Evolutionary conservation across 78 protist genomes (phyloP), one percentile per base, ranked within the genome.

Genomic region (Monocercomonoides exilis): DNA sequence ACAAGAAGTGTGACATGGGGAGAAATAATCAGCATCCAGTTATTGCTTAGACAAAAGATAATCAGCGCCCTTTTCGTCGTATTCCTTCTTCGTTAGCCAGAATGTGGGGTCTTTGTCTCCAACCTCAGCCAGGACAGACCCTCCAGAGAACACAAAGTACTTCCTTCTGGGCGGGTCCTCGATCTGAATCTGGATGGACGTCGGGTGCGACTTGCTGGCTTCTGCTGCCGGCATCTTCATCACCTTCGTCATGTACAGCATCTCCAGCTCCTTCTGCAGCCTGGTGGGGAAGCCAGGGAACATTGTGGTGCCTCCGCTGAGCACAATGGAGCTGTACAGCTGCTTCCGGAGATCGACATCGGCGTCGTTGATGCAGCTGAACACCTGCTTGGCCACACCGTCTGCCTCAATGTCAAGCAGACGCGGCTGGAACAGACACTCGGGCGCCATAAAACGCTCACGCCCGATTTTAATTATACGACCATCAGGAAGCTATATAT

Each of bases 141-240:
- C 99, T 45, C 99, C 99, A 1, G 94, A 35, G 94, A 95, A 98
- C 5, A 98, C 99, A 98, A 96, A 95, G 94, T 97, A 95, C 95
- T 96, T 97, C 46, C 99, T 92, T 63, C 98, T 91, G 6, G 99
- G 99, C 32, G 99, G 98, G 84, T 96, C 99, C 84, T 97, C 97
- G 42, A 98, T 95, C 54, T 94, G 77, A 63, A 95, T 44, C 1
- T 81, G 29, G 43, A 1, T 2, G 77, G 85, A 1, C 29, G 2
- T 2, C 38, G 4, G 46, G 0, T 64, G 3, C 3, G 4, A 85
- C 38, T 44, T 3, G n/a, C n/a, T n/a, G n/a, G n/a, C n/a, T n/a
- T n/a, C n/a, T n/a, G n/a, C n/a, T n/a, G n/a, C n/a, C n/a, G n/a
- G n/a, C 32, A 92, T 88, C 6, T 54, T 85, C 42, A 46, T 11